These are phyloP conservation scores for Aspergillus sp. DNA, from an alignment of 2,329 filamentous ascomycete genomes.

Conservation along the genomic window DNA sequence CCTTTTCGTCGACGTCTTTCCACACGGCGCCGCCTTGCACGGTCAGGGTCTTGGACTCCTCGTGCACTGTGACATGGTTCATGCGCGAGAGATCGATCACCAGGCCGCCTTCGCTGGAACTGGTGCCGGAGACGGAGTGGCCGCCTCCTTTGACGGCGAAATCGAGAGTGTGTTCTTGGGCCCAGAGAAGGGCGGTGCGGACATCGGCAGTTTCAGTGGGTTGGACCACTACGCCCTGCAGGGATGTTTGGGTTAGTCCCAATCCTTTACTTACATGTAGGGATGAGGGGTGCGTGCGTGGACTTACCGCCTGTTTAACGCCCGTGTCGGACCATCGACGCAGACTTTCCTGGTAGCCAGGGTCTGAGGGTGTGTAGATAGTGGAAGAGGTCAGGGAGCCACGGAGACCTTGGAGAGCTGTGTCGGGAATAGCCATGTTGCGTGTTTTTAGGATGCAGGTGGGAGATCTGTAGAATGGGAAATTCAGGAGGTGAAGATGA, in stretches of 20 bases:
- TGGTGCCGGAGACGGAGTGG: constrained; percentile 55
- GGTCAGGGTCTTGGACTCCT: constrained; percentile 45
- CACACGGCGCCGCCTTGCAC: constrained; percentile 56
- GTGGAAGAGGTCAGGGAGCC: constrained; percentile 10
- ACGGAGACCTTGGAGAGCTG: constrained; percentile 9
- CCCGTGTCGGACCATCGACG: constrained; percentile 34
- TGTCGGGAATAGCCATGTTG: constrained; percentile 6
- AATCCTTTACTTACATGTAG: background rate
- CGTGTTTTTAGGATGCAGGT: background rate
- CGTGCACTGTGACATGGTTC: constrained; percentile 52
- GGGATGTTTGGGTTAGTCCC: background rate
- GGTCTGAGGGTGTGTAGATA: constrained; percentile 22
- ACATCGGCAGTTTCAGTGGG: constrained; percentile 45
- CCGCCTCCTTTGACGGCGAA: constrained; percentile 32
- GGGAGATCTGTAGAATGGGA: background rate
- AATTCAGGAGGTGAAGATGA: background rate
- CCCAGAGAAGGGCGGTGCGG: constrained; percentile 46
- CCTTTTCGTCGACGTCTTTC: constrained; percentile 56
- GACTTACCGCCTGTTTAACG: constrained; percentile 27
- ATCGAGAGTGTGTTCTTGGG: constrained; percentile 32
- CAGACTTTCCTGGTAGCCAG: constrained; percentile 23
- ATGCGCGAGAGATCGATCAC: constrained; percentile 58
- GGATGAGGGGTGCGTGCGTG: background rate
- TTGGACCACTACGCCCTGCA: constrained; percentile 47
- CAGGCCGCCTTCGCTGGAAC: constrained; percentile 55